Evolutionary conservation across 345 rosid genomes (phyloP), one percentile per base, ranked within the genome.

Genomic region (Pugionium dolabratum): DNA sequence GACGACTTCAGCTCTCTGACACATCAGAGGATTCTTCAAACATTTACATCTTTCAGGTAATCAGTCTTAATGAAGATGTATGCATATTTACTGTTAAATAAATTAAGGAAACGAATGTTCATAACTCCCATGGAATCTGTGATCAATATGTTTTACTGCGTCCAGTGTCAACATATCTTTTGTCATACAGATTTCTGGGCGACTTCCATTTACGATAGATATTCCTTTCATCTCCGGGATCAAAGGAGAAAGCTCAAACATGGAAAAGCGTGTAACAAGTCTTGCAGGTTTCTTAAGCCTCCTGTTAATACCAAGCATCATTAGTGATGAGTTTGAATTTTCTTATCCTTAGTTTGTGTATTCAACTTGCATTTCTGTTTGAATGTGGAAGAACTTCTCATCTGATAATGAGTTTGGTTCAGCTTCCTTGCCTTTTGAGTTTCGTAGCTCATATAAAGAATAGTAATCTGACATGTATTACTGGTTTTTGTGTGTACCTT

Each of bases 31-130:
- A 68, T 59, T 86, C 84, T 72, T 74, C 97, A 40, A 90, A 90
- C 74, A 80, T 94, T 54, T 74, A 85, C 79, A 78, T 90, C 71
- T 88, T 88, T 72, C 99, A 94, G 96, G 99, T 88, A 79, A 46
- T 34, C 39, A 62, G 66, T 55, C 61, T 61, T 67, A 9, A 30
- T 18, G 59, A 48, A 62, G 42, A 56, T 55, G 34, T 36, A 18
- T 65, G 48, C 32, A 3, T 35, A 25, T 57, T 9, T 47, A 9
- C 9, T 54, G 27, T 49, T 42, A 57, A 42, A 57, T 30, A 49
- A 5, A 58, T 29, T 18, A 18, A 18, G 18, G 29, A 29, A 44
- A 43, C 0, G 26, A 32, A 66, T 42, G 29, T 41, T 64, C 69
- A 7, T 6, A 26, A 61, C 36, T 55, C 9, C 47, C 6, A 59